Base-by-base conservation (phyloP, 805 yeast species). In the Limtongia smithiae region DNA sequence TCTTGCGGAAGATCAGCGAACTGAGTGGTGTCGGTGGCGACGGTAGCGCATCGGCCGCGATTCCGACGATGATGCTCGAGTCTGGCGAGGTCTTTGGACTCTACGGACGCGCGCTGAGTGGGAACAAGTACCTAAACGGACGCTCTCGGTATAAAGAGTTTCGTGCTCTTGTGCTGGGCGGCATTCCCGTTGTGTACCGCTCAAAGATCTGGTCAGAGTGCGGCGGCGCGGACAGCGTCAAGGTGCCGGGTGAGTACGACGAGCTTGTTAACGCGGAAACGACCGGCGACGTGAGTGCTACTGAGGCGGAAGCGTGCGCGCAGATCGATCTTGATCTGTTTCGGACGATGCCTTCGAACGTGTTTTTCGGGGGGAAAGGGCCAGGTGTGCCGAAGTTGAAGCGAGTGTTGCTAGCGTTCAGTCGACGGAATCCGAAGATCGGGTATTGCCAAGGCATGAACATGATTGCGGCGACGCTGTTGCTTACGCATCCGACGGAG, bases 381-480 rank as follows among this genome's bases (percentile, higher is more conserved):
- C 80, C 82, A 0, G 80, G 79, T n/a, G 71, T 73, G 33, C 65
- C 62, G 33, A 75, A 72, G 46, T 60, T 79, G 27, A 66, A 75
- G 36, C 65, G 76, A 14, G 71, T 79, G 4, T 62, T 79, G 41
- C 70, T 72, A 33, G 81, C 82, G 0, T 78, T 74, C 55, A 71
- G 73, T 17, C 67, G 71, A 5, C 70, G 76, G 51, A 71, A 71
- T 50, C 74, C 77, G 0, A 67, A 67, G 0, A 66, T 78, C 37
- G 83, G 83, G 0, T 79, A 79, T 60, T 74, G 79, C 44, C 83
- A 79, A 57, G 83, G 83, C 1, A 66, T 79, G 83, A 79, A 79
- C 59, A 72, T 78, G 56, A 74, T 79, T n/a, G 75, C 73, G 9
- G 83, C 80, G 0, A 75, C 74, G 39, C 52, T 79, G 8, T 60